Conservation (phyloP, 352 stramenopile genomes). For the Globisporangium cederbergense region DNA sequence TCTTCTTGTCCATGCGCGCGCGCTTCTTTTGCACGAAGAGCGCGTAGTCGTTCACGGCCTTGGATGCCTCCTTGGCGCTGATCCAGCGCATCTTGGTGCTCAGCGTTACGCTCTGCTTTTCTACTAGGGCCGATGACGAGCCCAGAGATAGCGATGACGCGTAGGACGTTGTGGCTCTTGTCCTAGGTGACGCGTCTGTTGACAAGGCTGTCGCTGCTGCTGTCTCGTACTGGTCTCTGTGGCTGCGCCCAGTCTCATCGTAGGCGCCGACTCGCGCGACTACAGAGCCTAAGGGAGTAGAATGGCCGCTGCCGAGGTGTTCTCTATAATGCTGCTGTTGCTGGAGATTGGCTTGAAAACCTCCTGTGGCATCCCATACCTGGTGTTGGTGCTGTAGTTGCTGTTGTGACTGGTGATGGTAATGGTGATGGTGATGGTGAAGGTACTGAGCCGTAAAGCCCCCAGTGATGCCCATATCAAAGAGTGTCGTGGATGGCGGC, state of each 20-base stretch:
- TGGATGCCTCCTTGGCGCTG: conserved; percentile 75
- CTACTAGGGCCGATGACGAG: background rate
- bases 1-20: conserved; percentile 75
- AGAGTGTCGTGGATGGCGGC: background rate
- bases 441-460: background rate
- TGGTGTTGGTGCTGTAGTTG: background rate
- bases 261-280: background rate
- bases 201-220: background rate
- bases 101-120: conserved; percentile 10
- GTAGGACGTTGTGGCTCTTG: background rate
- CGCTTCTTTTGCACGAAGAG: conserved; percentile 79
- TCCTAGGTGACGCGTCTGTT: background rate
- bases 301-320: background rate
- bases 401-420: background rate
- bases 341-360: background rate
- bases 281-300: background rate
- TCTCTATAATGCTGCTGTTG: background rate
- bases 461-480: background rate
- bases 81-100: conserved; percentile 73
- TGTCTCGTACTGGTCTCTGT: background rate
- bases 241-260: background rate
- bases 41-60: conserved; percentile 73
- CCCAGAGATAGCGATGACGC: background rate
- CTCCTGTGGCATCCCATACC: background rate
- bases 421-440: background rate